Evolutionary conservation across 495 filamentous ascomycete species (phyloP), one percentile per base, ranked within the genome.

Genomic region (Articulospora tetracladia): DNA sequence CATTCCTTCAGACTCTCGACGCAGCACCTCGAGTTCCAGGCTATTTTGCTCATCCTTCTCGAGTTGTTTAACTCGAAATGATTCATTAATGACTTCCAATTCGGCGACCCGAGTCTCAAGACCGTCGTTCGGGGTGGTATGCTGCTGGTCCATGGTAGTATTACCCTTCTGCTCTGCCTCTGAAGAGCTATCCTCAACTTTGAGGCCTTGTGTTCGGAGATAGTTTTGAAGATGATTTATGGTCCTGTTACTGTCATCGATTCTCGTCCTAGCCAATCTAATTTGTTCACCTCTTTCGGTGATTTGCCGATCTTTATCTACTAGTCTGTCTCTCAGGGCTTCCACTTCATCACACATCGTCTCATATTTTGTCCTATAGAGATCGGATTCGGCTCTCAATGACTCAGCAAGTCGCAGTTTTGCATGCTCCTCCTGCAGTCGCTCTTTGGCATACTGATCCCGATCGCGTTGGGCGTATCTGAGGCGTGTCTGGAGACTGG

Each of bases 401-500:
- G n/a, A n/a, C n/a, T n/a, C 6, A 13, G 30, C 30, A 32, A 32
- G 30, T 32, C 30, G 30, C 13, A 32, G 30, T 32, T 32, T 32
- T 32, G 4, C 30, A n/a, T n/a, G n/a, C n/a, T n/a, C n/a, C n/a
- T n/a, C n/a, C n/a, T n/a, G n/a, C n/a, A n/a, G n/a, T n/a, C n/a
- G n/a, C n/a, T n/a, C n/a, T n/a, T n/a, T n/a, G n/a, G n/a, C n/a
- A n/a, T n/a, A n/a, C n/a, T n/a, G n/a, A n/a, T n/a, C n/a, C n/a
- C n/a, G 30, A 32, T 32, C 30, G 30, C 30, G 30, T 52, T 67
- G 53, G 22, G 62, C 57, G 30, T 54, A 58, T 55, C 41, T 56
- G 8, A 67, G 47, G 10, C 58, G 61, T 11, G 53, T 59, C 20
- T 55, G 53, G 30, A 67, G 61, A 25, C n/a, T 24, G 1, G 15